Evolutionary conservation across 139 green algal species (phyloP), one percentile per base, ranked within the genome.

Genomic region (Chlorokybus atmophyticus): DNA sequence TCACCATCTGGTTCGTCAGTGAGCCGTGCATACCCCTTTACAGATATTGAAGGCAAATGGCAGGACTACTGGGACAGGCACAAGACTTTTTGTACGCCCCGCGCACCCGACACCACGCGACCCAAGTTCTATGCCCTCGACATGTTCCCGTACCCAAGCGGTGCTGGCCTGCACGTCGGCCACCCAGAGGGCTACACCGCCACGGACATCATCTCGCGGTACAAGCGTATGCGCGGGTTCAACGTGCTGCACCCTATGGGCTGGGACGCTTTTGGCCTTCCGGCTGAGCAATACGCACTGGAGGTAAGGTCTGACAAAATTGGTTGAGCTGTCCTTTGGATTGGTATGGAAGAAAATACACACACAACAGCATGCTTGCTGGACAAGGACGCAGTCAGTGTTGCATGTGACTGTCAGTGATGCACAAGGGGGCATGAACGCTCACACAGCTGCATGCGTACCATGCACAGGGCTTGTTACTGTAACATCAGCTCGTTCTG

Each of bases 171-270:
- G 29, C 74, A 81, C 57, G 74, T 81, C 25, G 74, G 74, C 0
- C 74, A 81, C 47, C 74, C 74, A 2, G 74, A 81, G 40, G 74
- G 74, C 10, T 81, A 81, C 64, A 82, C 75, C 3, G 73, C 75
- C 21, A 80, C 75, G 27, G 91, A 97, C 79, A 97, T 99, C 61
- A 66, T 94, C 40, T 83, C 91, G 3, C 75, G 91, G 2, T 96
- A 94, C 75, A 96, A 97, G 75, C 82, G 91, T 60, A 94, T 94
- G 82, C 60, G 59, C 23, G 91, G 90, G 26, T 86, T 80, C 64
- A 96, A 98, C 59, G 91, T 99, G 44, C 77, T 99, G 65, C 91
- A 99, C 69, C 91, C 91, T 17, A 99, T 99, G 81, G 91, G 91
- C 32, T 99, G 87, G 87, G 91, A 99, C 67, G 88, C 91, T 0